phyloP scores from a whole-genome alignment of 2,329 filamentous ascomycete genomes.

The Penicillium sp. region DNA sequence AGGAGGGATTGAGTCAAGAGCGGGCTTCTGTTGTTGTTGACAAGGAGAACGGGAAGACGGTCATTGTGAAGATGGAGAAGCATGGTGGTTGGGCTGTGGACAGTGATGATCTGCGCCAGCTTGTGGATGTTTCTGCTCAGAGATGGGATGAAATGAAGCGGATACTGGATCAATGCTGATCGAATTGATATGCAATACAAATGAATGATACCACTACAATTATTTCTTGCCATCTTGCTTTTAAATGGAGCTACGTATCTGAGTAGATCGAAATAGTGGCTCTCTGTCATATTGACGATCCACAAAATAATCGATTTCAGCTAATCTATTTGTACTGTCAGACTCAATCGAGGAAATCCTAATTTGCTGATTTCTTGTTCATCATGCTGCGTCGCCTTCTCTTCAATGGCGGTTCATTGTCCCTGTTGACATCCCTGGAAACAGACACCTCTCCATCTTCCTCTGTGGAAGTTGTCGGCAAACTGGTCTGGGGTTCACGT shows the following conservation, averaged over 20 bases:
- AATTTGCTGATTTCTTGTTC: constrained; percentile 11
- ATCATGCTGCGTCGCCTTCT: constrained; percentile 34
- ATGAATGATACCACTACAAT: constrained; percentile 31
- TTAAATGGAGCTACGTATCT: not conserved
- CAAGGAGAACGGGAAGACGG: constrained; percentile 45
- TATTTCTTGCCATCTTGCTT: not conserved
- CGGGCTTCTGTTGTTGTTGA: constrained; percentile 81
- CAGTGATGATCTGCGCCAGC: constrained; percentile 59
- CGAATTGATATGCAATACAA: constrained; percentile 10
- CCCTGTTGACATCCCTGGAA: constrained; percentile 20
- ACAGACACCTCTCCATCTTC: constrained; percentile 23
- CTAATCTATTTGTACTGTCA: not conserved
- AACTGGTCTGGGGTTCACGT: not conserved
- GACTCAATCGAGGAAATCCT: not conserved
- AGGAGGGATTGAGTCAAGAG: constrained; percentile 83
- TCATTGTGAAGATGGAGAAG: constrained; percentile 74
- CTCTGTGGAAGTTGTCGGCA: not conserved
- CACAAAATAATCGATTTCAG: not conserved
- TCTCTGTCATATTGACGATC: not conserved
- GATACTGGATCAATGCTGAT: constrained; percentile 39
- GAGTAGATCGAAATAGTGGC: not conserved
- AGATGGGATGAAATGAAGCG: constrained; percentile 63
- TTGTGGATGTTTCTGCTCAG: constrained; percentile 60
- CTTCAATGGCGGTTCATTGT: constrained; percentile 38
- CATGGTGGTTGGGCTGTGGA: constrained; percentile 73